phyloP scores from a whole-genome alignment of 202 grass and related monocot species.

The Cymbopogon flexuosus region DNA sequence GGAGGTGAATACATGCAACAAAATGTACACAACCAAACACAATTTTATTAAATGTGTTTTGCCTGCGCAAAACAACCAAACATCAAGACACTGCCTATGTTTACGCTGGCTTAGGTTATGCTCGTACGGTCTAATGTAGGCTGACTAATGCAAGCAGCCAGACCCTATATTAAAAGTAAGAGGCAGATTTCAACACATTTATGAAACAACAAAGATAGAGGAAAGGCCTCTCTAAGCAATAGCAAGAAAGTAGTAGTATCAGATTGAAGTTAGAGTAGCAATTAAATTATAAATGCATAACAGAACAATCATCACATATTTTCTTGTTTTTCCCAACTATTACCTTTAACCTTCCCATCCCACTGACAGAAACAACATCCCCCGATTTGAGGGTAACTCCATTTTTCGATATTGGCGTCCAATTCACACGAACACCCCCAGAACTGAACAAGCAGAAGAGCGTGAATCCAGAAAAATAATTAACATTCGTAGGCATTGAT shows the following conservation, averaged over 20 bases:
- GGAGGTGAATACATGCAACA: too few species aligned
- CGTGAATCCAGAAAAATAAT: conserved; percentile 3
- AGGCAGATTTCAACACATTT: neutral
- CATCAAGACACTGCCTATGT: too few species aligned
- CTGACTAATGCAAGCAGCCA: too few species aligned
- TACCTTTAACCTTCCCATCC: conserved; percentile 88
- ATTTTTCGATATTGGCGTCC: conserved; percentile 73
- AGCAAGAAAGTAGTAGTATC: conserved; percentile 5
- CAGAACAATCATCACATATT: conserved; percentile 6
- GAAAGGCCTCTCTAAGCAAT: conserved; percentile 3
- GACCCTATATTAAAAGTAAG: neutral
- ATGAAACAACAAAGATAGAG: neutral
- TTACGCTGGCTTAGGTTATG: too few species aligned
- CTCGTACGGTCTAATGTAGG: too few species aligned
- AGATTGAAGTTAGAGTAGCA: conserved; percentile 1
- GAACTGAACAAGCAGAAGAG: conserved; percentile 46
- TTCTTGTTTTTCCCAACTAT: neutral
- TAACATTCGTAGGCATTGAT: neutral
- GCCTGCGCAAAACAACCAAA: too few species aligned
- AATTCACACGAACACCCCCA: conserved; percentile 89
- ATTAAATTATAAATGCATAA: neutral
- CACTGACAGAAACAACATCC: conserved; percentile 85
- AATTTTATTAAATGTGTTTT: too few species aligned
- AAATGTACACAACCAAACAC: too few species aligned
- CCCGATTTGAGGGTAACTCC: conserved; percentile 71